Percentiles rank a stretch among this genome's conserved stretches.
These are phyloP conservation scores for Kodamaea arcana DNA, from an alignment of 1,139 yeast genomes.

Conservation along the genomic window DNA sequence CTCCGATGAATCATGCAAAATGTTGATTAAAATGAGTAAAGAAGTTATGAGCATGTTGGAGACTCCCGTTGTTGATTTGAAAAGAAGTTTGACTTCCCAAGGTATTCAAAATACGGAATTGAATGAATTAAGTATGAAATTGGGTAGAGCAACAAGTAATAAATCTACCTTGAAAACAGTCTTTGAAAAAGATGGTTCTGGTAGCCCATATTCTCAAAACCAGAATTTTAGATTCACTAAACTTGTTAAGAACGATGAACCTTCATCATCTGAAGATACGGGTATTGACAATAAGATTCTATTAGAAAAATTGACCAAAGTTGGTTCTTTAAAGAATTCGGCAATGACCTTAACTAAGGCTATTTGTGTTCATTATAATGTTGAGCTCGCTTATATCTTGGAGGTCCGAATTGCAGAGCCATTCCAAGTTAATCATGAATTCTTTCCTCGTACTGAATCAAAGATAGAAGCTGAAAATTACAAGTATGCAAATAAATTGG, in stretches of 20 bases:
- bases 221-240: conserved; percentile 40
- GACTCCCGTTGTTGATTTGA: conserved; percentile 22
- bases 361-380: conserved; percentile 33
- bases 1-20: conserved; percentile 27
- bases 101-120: conserved; percentile 16
- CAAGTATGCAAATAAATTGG: conserved; percentile 32
- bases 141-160: conserved; percentile 55
- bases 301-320: conserved; percentile 36
- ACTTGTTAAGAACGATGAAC: conserved; percentile 17
- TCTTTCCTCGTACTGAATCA: conserved; percentile 36
- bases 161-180: conserved; percentile 32
- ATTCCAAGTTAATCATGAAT: conserved; percentile 35
- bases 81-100: conserved; percentile 5
- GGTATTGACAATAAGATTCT: conserved; percentile 21
- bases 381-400: conserved; percentile 52
- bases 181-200: conserved; percentile 60
- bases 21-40: conserved; percentile 34
- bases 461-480: conserved; percentile 44
- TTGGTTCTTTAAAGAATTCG: conserved; percentile 43
- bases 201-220: conserved; percentile 51
- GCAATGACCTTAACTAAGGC: conserved; percentile 38
- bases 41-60: conserved; percentile 44
- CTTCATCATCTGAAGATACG: conserved; percentile 9
- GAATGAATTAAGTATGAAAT: conserved; percentile 25
- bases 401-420: conserved; percentile 53